Percentiles rank a stretch among this genome's conserved stretches.
These are phyloP conservation scores for Cordyceps farinosa DNA, from an alignment of 2,329 filamentous ascomycete genomes.

Conservation along the genomic window DNA sequence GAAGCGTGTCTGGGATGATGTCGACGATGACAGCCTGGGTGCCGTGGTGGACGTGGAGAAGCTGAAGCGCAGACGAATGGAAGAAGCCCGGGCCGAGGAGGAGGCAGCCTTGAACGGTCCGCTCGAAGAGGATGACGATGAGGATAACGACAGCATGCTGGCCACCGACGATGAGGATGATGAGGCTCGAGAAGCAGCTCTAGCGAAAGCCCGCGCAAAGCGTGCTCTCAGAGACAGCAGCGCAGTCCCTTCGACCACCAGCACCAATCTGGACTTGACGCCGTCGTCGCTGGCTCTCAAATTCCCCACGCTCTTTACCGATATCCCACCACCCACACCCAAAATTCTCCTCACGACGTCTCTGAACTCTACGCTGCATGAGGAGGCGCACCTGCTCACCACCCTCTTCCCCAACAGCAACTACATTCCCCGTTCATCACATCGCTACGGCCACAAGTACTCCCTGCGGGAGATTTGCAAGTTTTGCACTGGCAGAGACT, in stretches of 20 bases:
- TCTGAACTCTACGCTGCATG: slow-evolving; percentile 82
- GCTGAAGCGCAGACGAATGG: slow-evolving; percentile 54
- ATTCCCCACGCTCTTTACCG: slow-evolving; percentile 60
- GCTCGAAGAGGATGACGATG: slow-evolving; percentile 47
- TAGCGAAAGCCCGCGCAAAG: slow-evolving; percentile 43
- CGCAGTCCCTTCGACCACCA: slow-evolving; percentile 55
- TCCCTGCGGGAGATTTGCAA: slow-evolving; percentile 84
- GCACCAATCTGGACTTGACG: slow-evolving; percentile 61
- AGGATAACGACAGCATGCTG: slow-evolving; percentile 76
- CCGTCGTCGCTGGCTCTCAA: slow-evolving; percentile 57
- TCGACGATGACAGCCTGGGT: slow-evolving; percentile 57
- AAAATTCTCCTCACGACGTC: slow-evolving; percentile 92
- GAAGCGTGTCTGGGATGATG: slow-evolving; percentile 87
- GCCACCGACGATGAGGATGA: slow-evolving; percentile 58
- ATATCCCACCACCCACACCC: slow-evolving; percentile 58
- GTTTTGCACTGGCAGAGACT: slow-evolving; percentile 78
- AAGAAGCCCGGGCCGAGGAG: slow-evolving; percentile 50
- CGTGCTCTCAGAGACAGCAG: slow-evolving; percentile 48
- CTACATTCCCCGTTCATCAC: slow-evolving; percentile 82
- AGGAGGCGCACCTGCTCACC: slow-evolving; percentile 74
- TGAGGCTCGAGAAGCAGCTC: slow-evolving; percentile 41
- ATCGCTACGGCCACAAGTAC: slow-evolving; percentile 86
- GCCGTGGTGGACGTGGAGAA: slow-evolving; percentile 56
- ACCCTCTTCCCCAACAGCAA: slow-evolving; percentile 79
- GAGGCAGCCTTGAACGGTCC: slow-evolving; percentile 44